Evolutionary conservation across 331 rosid species (phyloP), one percentile per base, ranked within the genome.

Genomic region (Arachis monticola): DNA sequence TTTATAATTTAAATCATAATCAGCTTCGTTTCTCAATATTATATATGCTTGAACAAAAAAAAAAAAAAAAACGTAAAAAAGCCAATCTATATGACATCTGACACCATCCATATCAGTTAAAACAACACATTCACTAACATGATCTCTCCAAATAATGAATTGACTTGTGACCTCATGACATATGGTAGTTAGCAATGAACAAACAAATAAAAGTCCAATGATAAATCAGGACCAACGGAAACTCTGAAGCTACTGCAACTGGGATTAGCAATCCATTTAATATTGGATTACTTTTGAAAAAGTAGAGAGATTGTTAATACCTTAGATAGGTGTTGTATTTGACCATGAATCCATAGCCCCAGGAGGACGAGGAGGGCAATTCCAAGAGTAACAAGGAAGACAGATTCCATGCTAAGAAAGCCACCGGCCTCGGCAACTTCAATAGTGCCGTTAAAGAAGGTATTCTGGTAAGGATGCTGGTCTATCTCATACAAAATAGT

Each of bases 401-500:
- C 90, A 72, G 99, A 86, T 75, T 94, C 97, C 9, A 84, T 60
- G 73, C 85, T 81, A 9, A 84, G 79, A 67, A 88, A 27, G 40
- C 72, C 83, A 75, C 97, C 90, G 47, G 96, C 77, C 82, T 92
- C 97, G 51, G 83, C 81, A 14, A 90, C 97, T 86, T 95, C 99
- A 64, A 94, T 79, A 22, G 97, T 94, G 70, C 97, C 97, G 70
- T 94, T 92, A 67, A 77, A 88, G 85, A 92, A 92, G 73, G 95
- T 88, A 87, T 81, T 90, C 80, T 87, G 96, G 83, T 85, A 87
- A 68, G 91, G 87, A 27, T 82, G 86, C 73, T 95, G 90, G 48
- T 92, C 97, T 38, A 92, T 87, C 83, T 95, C 97, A 67, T 95
- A 91, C n/a, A 87, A 14, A 59, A 92, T 81, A 63, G 93, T 82